These are phyloP conservation scores for Kodamaea sp. DNA, from an alignment of 1,139 yeast species.

Conservation along the genomic window DNA sequence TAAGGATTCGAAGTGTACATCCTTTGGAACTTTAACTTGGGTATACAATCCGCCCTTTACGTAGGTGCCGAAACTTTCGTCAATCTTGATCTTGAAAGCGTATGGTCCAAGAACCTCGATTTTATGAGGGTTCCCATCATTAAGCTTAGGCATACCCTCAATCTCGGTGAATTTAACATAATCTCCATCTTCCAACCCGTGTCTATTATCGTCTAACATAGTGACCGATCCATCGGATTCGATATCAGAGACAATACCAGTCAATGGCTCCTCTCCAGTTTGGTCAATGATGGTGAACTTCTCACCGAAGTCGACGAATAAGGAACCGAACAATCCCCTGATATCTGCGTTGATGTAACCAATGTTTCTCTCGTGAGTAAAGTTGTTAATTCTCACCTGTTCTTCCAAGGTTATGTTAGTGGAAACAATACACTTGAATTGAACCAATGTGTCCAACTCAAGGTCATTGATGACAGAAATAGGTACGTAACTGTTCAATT, in stretches of 20 bases:
- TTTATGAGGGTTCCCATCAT: slow-evolving; percentile 70
- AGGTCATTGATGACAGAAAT: slow-evolving; percentile 64
- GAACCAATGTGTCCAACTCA: slow-evolving; percentile 49
- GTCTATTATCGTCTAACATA: slow-evolving; percentile 88
- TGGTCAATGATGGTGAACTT: slow-evolving; percentile 78
- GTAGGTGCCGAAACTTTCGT: slow-evolving; percentile 60
- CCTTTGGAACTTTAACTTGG: slow-evolving; percentile 84
- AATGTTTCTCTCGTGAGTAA: slow-evolving; percentile 72
- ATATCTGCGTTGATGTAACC: slow-evolving; percentile 81
- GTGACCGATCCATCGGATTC: slow-evolving; percentile 91
- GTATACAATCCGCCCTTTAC: slow-evolving; percentile 85
- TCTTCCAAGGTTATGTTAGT: slow-evolving; percentile 76
- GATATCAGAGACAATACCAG: slow-evolving; percentile 86
- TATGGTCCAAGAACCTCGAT: slow-evolving; percentile 91
- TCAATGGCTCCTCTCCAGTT: slow-evolving; percentile 88
- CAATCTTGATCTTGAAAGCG: slow-evolving; percentile 73
- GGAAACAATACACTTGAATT: slow-evolving; percentile 79
- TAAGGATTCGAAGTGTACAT: slow-evolving; percentile 63
- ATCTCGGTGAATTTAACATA: slow-evolving; percentile 88
- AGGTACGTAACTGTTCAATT: slow-evolving; percentile 89
- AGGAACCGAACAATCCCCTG: slow-evolving; percentile 84
- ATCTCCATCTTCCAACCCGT: slow-evolving; percentile 91
- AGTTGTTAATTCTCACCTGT: slow-evolving; percentile 72
- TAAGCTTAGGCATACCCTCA: slow-evolving; percentile 67
- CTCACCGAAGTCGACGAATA: slow-evolving; percentile 88